Evolutionary conservation across 768 basidiomycete genomes (phyloP), one percentile per base, ranked within the genome.

Genomic region (Pilatotrama ljubarskyi): DNA sequence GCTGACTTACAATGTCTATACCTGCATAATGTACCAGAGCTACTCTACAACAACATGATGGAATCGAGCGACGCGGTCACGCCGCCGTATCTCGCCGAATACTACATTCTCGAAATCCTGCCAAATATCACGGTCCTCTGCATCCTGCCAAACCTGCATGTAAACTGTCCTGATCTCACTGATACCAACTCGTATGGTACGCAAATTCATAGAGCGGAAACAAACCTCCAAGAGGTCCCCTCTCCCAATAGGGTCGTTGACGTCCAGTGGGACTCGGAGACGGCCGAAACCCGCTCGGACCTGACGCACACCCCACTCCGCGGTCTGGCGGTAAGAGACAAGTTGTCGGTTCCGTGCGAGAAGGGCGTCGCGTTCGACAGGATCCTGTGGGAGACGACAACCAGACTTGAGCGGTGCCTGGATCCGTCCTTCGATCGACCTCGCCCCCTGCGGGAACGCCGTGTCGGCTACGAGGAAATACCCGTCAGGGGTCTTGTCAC

Each of bases 241-340:
- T 1, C 75, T 62, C 0, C 26, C 18, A 4, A 66, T 36, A 3
- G 44, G 51, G 55, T 78, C 36, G 37, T 72, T 62, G 24, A 79
- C 74, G 14, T 69, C 59, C 0, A 82, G 64, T 1, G 76, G 82
- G 1, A 84, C 51, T 4, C 74, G 68, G 10, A 84, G 71, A 1
- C 74, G 66, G 5, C 81, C 77, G 72, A 81, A 83, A 1, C 76
- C 76, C 9, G 78, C 78, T 60, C 81, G 80, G 7, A 83, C 51
- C 5, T 67, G 59, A 0, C 70, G 70, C 73, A 77, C 82, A 0
- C 81, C 81, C 83, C 80, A 84, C 64, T 84, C 80, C 13, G 79
- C 79, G 0, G 80, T 77, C 64, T 84, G 81, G 1, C 75, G 64
- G 58, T 69, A 81, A 2, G 78, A 80, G 0, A 82, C 66, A 0